Percentiles rank a stretch among this genome's conserved stretches.
Evolutionary conservation across 768 basidiomycete genomes (phyloP).

Genomic region (Pisolithus sp.): DNA sequence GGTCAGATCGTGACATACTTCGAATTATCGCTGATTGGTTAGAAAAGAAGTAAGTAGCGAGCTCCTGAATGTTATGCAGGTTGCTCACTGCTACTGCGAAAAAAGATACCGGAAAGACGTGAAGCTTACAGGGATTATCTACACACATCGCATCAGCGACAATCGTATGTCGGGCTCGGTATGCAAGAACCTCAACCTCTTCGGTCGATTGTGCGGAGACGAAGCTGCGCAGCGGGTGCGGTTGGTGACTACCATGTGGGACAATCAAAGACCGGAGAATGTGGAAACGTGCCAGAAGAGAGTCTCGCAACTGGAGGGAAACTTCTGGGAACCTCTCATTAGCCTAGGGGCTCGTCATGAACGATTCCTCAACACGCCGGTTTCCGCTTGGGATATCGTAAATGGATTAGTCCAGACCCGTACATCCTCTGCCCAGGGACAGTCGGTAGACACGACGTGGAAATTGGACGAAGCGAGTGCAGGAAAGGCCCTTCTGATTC

Average conservation of each 20-base stretch:
- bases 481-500: background rate
- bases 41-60: background rate
- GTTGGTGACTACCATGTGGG: conserved; percentile 38
- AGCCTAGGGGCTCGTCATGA: background rate
- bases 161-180: conserved; percentile 28
- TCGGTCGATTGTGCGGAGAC: conserved; percentile 30
- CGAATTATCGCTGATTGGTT: background rate
- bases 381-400: background rate
- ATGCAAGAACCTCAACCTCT: conserved; percentile 26
- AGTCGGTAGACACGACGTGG: background rate
- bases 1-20: background rate
- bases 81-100: too few relatives aligned
- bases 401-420: background rate
- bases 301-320: conserved; percentile 19
- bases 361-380: background rate
- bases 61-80: background rate
- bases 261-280: conserved; percentile 10
- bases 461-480: background rate
- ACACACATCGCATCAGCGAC: conserved; percentile 30
- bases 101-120: conserved; percentile 1
- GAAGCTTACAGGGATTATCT: conserved; percentile 27
- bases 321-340: conserved; percentile 17
- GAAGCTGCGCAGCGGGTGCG: conserved; percentile 23
- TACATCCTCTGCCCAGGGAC: background rate
- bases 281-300: conserved; percentile 2